A percentile compares a stretch with the other conserved stretches of the same genome.
Conservation (phyloP, 441 rosid genomes). For the Kokia cookei region DNA sequence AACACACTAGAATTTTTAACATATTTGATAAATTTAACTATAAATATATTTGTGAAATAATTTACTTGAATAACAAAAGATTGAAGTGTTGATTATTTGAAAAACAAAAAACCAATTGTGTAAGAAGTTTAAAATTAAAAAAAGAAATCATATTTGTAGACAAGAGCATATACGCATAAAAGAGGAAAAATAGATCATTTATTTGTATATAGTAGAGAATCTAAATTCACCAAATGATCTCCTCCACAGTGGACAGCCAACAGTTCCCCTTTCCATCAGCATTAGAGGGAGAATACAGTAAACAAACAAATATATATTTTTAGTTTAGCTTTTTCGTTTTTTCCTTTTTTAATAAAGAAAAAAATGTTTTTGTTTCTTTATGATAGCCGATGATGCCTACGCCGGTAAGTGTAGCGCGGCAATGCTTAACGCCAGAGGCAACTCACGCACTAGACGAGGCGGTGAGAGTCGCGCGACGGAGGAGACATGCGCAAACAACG, state of each 20-base stretch:
- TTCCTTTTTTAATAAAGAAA: neutral
- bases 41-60: too few species aligned
- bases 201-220: too few species aligned
- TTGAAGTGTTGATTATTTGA: too few species aligned
- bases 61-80: too few species aligned
- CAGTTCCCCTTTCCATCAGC: neutral
- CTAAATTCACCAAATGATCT: neutral
- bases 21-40: too few species aligned
- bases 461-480: conserved; percentile 59
- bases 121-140: too few species aligned
- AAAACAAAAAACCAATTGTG: too few species aligned
- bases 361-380: neutral
- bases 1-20: too few species aligned
- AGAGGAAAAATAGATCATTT: too few species aligned
- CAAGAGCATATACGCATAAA: too few species aligned
- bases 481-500: conserved; percentile 79
- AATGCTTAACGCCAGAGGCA: conserved; percentile 80
- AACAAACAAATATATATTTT: neutral
- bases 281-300: neutral
- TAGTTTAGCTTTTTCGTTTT: neutral
- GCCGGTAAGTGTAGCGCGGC: conserved; percentile 74
- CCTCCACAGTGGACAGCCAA: conserved; percentile 5
- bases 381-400: conserved; percentile 85
- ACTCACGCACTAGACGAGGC: conserved; percentile 81
- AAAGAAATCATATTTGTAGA: too few species aligned